Percentiles rank a stretch among this genome's conserved stretches.
phyloP scores from a whole-genome alignment of 495 filamentous ascomycete species.

The Glarea lozoyensis region DNA sequence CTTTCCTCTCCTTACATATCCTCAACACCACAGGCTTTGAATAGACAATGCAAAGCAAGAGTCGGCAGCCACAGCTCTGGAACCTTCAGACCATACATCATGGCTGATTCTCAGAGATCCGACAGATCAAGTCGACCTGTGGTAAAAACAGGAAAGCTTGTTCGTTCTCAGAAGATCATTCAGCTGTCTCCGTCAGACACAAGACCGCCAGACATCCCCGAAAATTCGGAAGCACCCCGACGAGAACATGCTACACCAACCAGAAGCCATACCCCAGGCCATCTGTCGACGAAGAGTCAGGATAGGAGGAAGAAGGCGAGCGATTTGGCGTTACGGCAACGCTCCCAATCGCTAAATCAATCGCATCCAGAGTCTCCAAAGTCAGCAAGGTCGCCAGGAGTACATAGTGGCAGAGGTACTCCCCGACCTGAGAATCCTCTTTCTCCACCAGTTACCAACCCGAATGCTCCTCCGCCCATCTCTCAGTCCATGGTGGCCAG shows the following conservation, averaged over 20 bases:
- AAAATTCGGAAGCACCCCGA: constrained; percentile 22
- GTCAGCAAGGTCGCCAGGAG: constrained; percentile 19
- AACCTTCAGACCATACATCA: constrained; percentile 12
- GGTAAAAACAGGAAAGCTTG: constrained; percentile 24
- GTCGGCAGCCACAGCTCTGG: constrained; percentile 4
- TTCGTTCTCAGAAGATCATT: constrained; percentile 35
- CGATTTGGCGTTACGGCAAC: constrained; percentile 38
- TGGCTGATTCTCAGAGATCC: constrained; percentile 19
- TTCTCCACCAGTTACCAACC: constrained; percentile 7
- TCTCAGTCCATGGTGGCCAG: not conserved
- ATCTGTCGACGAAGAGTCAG: constrained; percentile 39
- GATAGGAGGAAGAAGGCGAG: constrained; percentile 35
- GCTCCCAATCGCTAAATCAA: constrained; percentile 33
- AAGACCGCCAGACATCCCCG: constrained; percentile 21
- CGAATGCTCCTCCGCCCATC: constrained; percentile 5
- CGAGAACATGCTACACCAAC: constrained; percentile 18
- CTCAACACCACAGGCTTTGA: not conserved
- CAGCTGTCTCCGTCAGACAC: constrained; percentile 23
- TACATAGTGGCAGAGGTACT: constrained; percentile 6
- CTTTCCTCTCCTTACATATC: not conserved
- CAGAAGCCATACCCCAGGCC: constrained; percentile 45
- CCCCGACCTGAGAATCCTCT: constrained; percentile 11
- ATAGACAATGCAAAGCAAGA: constrained; percentile 18
- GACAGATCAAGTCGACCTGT: constrained; percentile 25
- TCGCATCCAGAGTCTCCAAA: constrained; percentile 23